A percentile compares a stretch with the other conserved stretches of the same genome.
phyloP scores from a whole-genome alignment of 306 rosid genomes.

The Glycine tomentella region DNA sequence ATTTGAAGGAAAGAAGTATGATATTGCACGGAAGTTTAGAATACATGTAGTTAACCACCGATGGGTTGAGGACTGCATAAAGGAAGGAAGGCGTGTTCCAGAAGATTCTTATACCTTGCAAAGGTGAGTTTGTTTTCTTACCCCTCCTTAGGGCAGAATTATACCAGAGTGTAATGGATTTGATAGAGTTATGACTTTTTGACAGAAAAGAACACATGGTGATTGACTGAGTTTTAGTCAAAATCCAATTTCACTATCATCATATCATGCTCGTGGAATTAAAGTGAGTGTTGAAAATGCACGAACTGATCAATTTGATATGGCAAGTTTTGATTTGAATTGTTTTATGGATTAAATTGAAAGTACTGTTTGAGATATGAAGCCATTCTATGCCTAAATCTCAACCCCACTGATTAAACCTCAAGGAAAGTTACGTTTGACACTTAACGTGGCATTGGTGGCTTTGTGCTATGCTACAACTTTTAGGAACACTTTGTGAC shows the following conservation, averaged over 20 bases:
- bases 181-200: background rate
- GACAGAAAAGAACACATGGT: conserved; percentile 1
- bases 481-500: background rate
- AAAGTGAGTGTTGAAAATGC: conserved; percentile 16
- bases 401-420: background rate
- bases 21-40: conserved; percentile 62
- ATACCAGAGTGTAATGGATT: no score
- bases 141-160: background rate
- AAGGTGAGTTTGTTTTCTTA: conserved; percentile 56
- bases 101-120: conserved; percentile 66
- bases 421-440: background rate
- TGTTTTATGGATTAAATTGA: background rate
- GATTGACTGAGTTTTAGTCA: background rate
- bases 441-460: background rate
- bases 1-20: conserved; percentile 73
- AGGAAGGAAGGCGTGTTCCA: conserved; percentile 72
- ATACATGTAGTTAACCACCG: conserved; percentile 69
- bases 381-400: background rate
- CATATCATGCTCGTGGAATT: conserved; percentile 4
- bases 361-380: background rate
- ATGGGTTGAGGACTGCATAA: conserved; percentile 91
- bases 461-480: background rate
- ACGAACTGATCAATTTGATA: conserved; percentile 14
- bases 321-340: background rate
- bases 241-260: background rate